Base-by-base conservation (phyloP, 139 green algal genomes). In the Chlorella vulgaris region DNA sequence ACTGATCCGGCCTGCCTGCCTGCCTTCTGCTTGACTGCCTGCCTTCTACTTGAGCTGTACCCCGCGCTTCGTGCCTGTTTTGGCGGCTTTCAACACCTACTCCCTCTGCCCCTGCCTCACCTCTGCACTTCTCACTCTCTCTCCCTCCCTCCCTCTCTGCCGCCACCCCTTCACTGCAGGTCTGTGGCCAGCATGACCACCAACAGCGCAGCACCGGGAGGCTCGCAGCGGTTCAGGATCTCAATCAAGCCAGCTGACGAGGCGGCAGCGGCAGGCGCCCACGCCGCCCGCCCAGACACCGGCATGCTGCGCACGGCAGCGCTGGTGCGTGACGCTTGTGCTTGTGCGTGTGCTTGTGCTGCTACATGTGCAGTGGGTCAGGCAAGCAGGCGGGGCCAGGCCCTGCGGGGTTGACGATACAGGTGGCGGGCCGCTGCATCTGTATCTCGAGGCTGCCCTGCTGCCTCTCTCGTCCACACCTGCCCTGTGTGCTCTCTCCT, bases 141-240 rank as follows among this genome's bases (percentile, higher is more conserved):
- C 33, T 26, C 29, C 19, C 36, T 50, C 69, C 39, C 39, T 13
- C 26, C 26, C 2, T n/a, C n/a, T n/a, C n/a, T n/a, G 24, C 69
- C 43, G 24, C 40, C 26, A 22, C 28, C 13, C 40, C 31, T 19
- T 51, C 53, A 33, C 42, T 51, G 39, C 76, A 82, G 76, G 31
- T 82, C 76, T 5, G 60, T 74, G 38, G 26, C 63, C 63, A 82
- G 76, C 74, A 29, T 71, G 58, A 42, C 51, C 58, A 81, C 74
- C 63, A 33, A 19, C 43, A 76, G 39, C 26, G 43, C 63, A 8
- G 22, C 63, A 0, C 18, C 19, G 15, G 36, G 65, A 15, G 53
- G 73, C 24, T 69, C 53, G 33, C 77, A 83, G 77, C 77, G 77
- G 26, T 83, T 83, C 77, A 39, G 55, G 18, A 68, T 83, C 50